A percentile compares a stretch with the other conserved stretches of the same genome.
Conservation (phyloP, 495 filamentous ascomycete species). For the Entonaema liquescens region DNA sequence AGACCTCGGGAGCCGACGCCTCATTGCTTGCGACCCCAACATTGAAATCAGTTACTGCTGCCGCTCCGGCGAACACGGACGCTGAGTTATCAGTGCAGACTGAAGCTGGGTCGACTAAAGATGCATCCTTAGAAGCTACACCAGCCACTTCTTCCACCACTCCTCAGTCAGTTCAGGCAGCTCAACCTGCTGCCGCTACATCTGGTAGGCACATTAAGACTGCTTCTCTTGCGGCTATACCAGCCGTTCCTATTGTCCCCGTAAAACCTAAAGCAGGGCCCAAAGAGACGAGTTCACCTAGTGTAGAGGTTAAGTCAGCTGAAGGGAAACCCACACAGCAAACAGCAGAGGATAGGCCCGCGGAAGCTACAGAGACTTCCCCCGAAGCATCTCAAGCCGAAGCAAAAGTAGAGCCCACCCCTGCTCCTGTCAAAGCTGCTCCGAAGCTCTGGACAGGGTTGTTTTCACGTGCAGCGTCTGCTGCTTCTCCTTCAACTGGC, state of each 20-base stretch:
- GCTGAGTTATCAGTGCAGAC: slow-evolving; percentile 55
- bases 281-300: slow-evolving; percentile 51
- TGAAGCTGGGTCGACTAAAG: slow-evolving; percentile 73
- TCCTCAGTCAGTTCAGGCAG: slow-evolving; percentile 66
- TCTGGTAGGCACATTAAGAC: slow-evolving; percentile 54
- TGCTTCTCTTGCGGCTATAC: slow-evolving; percentile 59
- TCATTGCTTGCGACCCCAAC: slow-evolving; percentile 42
- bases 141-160: slow-evolving; percentile 75
- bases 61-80: slow-evolving; percentile 33
- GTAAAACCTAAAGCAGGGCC: slow-evolving; percentile 65
- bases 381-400: slow-evolving; percentile 39
- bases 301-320: slow-evolving; percentile 31
- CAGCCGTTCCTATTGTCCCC: slow-evolving; percentile 74
- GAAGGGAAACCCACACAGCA: slow-evolving; percentile 52
- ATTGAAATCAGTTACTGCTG: slow-evolving; percentile 32
- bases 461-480: slow-evolving; percentile 63
- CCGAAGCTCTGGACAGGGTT: slow-evolving; percentile 84
- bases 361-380: slow-evolving; percentile 31
- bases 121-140: slow-evolving; percentile 70
- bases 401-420: slow-evolving; percentile 44
- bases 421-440: slow-evolving; percentile 53
- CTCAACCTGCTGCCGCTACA: slow-evolving; percentile 46
- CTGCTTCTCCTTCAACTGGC: slow-evolving; percentile 36
- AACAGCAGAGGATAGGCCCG: slow-evolving; percentile 35
- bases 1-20: slow-evolving; percentile 19